Base-by-base conservation (phyloP, 306 rosid genomes). In the Herpetospermum pedunculosum region DNA sequence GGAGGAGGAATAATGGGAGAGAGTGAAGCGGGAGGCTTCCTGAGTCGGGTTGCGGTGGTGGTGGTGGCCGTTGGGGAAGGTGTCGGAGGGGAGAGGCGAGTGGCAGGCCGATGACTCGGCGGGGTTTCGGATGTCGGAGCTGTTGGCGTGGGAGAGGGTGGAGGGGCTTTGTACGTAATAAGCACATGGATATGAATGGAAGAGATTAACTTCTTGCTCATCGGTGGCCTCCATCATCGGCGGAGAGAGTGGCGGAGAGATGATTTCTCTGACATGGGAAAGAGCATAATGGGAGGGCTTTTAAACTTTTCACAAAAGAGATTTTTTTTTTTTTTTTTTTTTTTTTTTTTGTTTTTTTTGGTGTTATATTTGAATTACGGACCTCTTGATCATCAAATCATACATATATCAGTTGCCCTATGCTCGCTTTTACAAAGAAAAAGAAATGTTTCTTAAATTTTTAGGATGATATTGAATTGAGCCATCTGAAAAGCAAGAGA, bases 111-210 rank as follows among this genome's bases (percentile, higher is more conserved):
- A 91, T 7, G 92, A 87, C 29, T 87, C 92, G 30, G 80, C 78
- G 48, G 74, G 65, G 83, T 77, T 85, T 25, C 84, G 78, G 34
- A 73, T 75, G 13, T 85, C 88, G 0, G 85, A 41, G 47, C 87
- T 87, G 76, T 90, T 85, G 57, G 88, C 87, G 8, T 85, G 92
- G 78, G 97, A 91, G 54, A 88, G 3, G 28, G 88, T 85, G 75
- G 97, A 87, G 11, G 98, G 98, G 83, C 98, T 90, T 74, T 87
- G 97, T 3, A 93, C 98, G 70, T 80, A 90, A 82, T 93, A 89
- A 8, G 87, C 77, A 30, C 85, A 88, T 3, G 89, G 90, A 77
- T 90, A 90, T 5, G 92, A 44, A 77, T 77, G 87, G 26, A 84
- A 75, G 15, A 84, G 65, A 69, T 75, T 77, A 6, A 23, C 23